Conservation (phyloP, 2,329 filamentous ascomycete genomes). For the Fusarium xylarioides region DNA sequence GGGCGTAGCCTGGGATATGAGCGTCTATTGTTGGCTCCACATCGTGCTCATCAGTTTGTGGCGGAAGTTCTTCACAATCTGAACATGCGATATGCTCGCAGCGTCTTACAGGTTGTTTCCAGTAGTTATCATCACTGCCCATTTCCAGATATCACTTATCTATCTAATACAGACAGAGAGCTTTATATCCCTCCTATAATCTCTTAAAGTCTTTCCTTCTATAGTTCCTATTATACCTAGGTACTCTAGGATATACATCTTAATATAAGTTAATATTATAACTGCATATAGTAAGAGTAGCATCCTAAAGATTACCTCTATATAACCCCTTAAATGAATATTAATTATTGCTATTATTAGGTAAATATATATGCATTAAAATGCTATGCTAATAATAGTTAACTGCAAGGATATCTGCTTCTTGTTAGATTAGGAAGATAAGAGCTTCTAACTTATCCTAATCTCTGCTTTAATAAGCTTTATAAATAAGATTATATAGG, state of each 20-base stretch:
- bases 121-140: not conserved
- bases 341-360: conserved; percentile 1
- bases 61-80: not conserved
- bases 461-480: not conserved
- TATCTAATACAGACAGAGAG: conserved; percentile 23
- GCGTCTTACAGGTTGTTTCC: conserved; percentile 4
- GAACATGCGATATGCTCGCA: conserved; percentile 1
- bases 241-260: not conserved
- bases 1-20: not conserved
- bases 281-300: conserved; percentile 3
- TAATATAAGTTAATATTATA: not conserved
- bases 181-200: conserved; percentile 12
- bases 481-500: conserved; percentile 2
- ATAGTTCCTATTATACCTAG: conserved; percentile 11
- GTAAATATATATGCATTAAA: conserved; percentile 1
- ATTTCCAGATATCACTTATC: conserved; percentile 5
- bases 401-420: not conserved
- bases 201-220: conserved; percentile 17
- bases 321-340: conserved; percentile 13
- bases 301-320: conserved; percentile 29
- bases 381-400: not conserved
- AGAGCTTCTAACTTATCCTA: not conserved
- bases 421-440: not conserved
- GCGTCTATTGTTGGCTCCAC: not conserved
- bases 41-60: no score